These are phyloP conservation scores for Cadophora sp. DNA, from an alignment of 2,329 filamentous ascomycete genomes.

Conservation along the genomic window DNA sequence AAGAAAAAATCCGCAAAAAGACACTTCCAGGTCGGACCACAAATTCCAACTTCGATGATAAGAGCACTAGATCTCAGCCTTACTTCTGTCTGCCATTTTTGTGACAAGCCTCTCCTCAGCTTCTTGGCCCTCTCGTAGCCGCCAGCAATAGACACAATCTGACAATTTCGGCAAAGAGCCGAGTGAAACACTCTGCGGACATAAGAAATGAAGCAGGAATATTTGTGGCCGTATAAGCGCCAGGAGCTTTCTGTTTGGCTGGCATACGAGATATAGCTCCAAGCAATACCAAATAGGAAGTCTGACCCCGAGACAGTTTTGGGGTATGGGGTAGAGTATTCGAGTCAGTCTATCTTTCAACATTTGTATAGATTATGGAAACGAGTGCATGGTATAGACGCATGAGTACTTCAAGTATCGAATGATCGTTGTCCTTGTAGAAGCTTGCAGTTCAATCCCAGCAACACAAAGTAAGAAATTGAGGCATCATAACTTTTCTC, in stretches of 20 bases:
- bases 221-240: conserved; percentile 4
- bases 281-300: not conserved
- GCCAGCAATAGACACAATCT: conserved; percentile 7
- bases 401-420: not conserved
- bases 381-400: not conserved
- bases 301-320: not conserved
- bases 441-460: not conserved
- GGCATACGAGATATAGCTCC: not conserved
- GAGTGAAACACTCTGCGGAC: not conserved
- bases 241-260: not conserved
- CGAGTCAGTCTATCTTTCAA: not conserved
- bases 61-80: conserved; percentile 5
- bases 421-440: not conserved
- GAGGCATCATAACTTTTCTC: not conserved
- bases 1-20: not conserved
- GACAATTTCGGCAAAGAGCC: not conserved
- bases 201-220: not conserved
- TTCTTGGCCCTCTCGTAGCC: conserved; percentile 2
- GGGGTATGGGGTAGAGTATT: not conserved
- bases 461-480: too few species aligned
- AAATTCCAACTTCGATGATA: not conserved
- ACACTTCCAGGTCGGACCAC: too few species aligned
- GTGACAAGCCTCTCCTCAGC: not conserved
- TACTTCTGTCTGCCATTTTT: not conserved
- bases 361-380: not conserved